phyloP scores from a whole-genome alignment of 805 yeast genomes.

The Metschnikowia lochheadii region DNA sequence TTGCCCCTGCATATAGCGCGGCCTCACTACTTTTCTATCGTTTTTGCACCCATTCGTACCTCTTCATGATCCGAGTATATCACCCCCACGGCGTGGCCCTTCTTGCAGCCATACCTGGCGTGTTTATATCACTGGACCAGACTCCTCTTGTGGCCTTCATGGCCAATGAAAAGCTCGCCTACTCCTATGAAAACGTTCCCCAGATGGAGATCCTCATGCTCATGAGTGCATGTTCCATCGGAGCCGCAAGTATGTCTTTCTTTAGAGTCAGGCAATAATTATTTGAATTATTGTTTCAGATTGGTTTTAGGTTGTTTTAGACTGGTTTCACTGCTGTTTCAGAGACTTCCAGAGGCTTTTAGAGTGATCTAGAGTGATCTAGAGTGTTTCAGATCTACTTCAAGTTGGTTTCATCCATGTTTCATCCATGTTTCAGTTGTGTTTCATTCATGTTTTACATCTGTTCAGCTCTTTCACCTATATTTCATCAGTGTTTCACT shows the following conservation, averaged over 20 bases:
- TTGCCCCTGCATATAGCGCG: not conserved
- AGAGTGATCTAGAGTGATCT: too few species aligned
- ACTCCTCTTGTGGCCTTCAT: constrained; percentile 22
- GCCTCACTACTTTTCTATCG: not conserved
- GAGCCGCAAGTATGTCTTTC: constrained; percentile 29
- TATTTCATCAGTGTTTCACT: too few species aligned
- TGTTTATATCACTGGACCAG: constrained; percentile 28
- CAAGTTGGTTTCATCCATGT: not conserved
- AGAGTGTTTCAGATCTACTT: too few species aligned
- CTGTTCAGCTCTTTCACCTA: too few species aligned
- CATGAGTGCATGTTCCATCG: constrained; percentile 27
- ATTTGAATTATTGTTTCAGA: too few species aligned
- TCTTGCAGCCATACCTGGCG: constrained; percentile 24
- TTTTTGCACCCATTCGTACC: constrained; percentile 23
- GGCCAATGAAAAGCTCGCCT: constrained; percentile 18
- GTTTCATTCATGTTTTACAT: too few species aligned
- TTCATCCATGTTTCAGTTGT: not conserved
- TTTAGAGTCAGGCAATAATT: too few species aligned
- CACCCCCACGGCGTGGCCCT: constrained; percentile 10
- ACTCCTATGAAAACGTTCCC: constrained; percentile 19
- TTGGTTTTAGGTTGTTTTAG: too few species aligned
- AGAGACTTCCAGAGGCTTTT: too few species aligned
- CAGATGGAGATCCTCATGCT: constrained; percentile 24
- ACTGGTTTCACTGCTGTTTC: too few species aligned
- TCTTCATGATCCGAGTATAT: constrained; percentile 5